Evolutionary conservation across 2,329 filamentous ascomycete genomes (phyloP), one percentile per base, ranked within the genome.

Genomic region (Clonostachys byssicola): DNA sequence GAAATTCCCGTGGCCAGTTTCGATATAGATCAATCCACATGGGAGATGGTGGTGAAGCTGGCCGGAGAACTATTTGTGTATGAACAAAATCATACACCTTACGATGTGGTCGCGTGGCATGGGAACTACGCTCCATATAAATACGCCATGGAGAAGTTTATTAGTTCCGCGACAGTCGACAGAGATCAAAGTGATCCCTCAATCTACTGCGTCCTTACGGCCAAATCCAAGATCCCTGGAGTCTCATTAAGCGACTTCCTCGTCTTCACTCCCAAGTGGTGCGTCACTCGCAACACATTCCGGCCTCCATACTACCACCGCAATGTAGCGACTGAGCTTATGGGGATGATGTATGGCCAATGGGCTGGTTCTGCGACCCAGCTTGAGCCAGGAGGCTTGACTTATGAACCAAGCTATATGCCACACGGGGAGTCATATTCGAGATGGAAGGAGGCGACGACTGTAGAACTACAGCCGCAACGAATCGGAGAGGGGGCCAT

Each of bases 51-150:
- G 49, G 70, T 68, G 54, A 83, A 83, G 56, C 81, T 82, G 54
- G 76, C 76, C 49, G 78, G 80, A 44, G 72, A 73, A 38, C 72
- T 85, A 46, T 85, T 84, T 60, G 65, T 69, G 7, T 76, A 78
- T 12, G 72, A 64, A 34, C 82, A 86, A 59, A 64, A 72, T 9
- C 83, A 86, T 57, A 80, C 75, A 0, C 83, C 83, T 0, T 86
- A 85, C 55, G 82, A 86, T 54, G 73, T 86, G 4, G 81, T 86
- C 13, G 81, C 80, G 16, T 86, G 82, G 81, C 81, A 86, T 54
- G 83, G 83, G n/a, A 79, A 77, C 49, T 86, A 85, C 61, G 79
- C 80, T 47, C 83, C 83, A 0, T 86, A 80, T 70, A 86, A 86
- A 60, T 86, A 86, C 61, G 82, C 85, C 53, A 68, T 86, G 0